Conservation (phyloP, 177 flowering plant genomes). For the Vitis hybrid region DNA sequence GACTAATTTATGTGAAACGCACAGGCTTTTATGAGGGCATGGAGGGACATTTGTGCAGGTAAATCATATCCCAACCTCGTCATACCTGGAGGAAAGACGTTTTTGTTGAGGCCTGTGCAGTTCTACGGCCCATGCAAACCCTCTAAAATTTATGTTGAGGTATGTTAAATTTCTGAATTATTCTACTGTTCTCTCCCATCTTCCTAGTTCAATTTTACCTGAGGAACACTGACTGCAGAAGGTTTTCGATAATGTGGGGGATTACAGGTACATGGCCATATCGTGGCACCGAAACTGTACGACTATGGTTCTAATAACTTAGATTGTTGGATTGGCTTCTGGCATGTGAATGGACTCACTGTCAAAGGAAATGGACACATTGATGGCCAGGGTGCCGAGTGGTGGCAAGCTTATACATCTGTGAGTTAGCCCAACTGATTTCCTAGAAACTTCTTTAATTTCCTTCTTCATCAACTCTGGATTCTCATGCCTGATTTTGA, state of each 20-base stretch:
- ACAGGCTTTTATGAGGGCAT: slow-evolving; percentile 40
- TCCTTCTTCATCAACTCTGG: too few relatives aligned
- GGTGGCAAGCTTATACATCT: slow-evolving; percentile 3
- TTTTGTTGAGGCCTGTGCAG: slow-evolving; percentile 27
- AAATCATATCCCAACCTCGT: slow-evolving; percentile 9
- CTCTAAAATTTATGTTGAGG: slow-evolving; percentile 17
- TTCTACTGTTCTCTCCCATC: too few relatives aligned
- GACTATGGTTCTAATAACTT: slow-evolving; percentile 6
- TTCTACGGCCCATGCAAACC: slow-evolving; percentile 39
- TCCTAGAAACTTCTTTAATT: too few relatives aligned
- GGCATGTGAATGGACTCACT: slow-evolving; percentile 10
- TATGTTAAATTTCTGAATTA: slow-evolving; percentile 5
- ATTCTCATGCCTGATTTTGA: too few relatives aligned
- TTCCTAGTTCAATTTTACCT: too few relatives aligned
- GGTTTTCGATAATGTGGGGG: neutral
- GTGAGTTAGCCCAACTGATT: too few relatives aligned
- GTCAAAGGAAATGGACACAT: slow-evolving; percentile 23
- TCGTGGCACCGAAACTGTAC: slow-evolving; percentile 18
- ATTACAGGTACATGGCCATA: slow-evolving; percentile 18
- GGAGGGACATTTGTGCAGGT: slow-evolving; percentile 27
- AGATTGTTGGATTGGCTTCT: slow-evolving; percentile 18
- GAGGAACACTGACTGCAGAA: too few relatives aligned
- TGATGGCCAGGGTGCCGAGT: slow-evolving; percentile 31
- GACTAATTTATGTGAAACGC: neutral
- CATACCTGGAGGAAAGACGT: slow-evolving; percentile 25